Conservation (phyloP, 2,329 filamentous ascomycete species). For the Elsinoe necatrix region DNA sequence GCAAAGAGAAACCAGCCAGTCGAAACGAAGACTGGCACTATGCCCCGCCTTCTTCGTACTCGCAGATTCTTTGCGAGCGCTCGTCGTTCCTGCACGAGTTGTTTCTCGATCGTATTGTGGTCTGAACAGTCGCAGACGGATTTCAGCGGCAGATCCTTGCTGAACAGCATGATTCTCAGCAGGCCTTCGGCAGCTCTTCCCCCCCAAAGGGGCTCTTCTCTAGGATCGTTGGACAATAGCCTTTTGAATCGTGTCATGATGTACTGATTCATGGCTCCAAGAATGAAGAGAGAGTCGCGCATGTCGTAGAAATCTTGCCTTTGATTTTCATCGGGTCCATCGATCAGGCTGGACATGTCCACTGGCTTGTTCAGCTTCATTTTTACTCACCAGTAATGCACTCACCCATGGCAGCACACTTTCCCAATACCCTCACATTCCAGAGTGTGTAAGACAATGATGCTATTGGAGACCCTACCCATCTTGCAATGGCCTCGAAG, state of each 20-base stretch:
- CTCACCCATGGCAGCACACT: constrained; percentile 30
- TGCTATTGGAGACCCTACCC: constrained; percentile 33
- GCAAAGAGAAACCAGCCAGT: constrained; percentile 37
- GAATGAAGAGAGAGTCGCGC: constrained; percentile 38
- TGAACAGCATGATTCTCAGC: constrained; percentile 35
- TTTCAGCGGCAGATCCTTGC: constrained; percentile 30
- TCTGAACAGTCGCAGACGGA: constrained; percentile 18
- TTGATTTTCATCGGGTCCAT: constrained; percentile 23
- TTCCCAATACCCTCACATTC: constrained; percentile 35
- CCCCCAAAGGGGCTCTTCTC: constrained; percentile 23
- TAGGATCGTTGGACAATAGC: constrained; percentile 14
- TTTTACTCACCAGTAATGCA: neutral
- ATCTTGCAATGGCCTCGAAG: constrained; percentile 30
- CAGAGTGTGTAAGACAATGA: constrained; percentile 32
- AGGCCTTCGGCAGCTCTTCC: constrained; percentile 28
- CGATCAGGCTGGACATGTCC: constrained; percentile 32
- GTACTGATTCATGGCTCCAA: constrained; percentile 40
- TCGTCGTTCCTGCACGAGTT: constrained; percentile 27
- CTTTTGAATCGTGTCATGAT: constrained; percentile 26
- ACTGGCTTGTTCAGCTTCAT: constrained; percentile 20
- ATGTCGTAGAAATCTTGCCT: constrained; percentile 32
- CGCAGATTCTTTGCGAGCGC: constrained; percentile 35
- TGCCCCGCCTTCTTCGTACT: constrained; percentile 34
- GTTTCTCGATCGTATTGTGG: neutral
- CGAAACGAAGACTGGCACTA: constrained; percentile 35